A percentile compares a stretch with the other conserved stretches of the same genome.
Conservation (phyloP, 192 early-diverging fungal species). For the Mortierella antarctica region DNA sequence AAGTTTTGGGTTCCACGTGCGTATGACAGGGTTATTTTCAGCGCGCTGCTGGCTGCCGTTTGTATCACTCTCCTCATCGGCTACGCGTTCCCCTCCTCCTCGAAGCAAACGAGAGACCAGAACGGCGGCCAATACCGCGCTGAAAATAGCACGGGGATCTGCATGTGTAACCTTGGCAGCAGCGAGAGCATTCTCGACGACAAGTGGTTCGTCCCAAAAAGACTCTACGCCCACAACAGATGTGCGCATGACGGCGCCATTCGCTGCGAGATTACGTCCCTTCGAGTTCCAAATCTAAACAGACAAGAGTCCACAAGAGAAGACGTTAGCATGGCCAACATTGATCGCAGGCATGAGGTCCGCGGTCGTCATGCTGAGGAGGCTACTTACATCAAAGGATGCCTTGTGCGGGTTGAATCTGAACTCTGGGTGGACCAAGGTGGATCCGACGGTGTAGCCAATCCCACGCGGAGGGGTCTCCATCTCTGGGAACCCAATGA, state of each 20-base stretch:
- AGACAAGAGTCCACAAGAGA: background rate
- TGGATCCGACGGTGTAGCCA: slow-evolving; percentile 61
- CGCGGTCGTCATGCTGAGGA: background rate
- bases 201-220: slow-evolving; percentile 56
- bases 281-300: slow-evolving; percentile 47
- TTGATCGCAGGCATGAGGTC: background rate
- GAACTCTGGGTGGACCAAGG: slow-evolving; percentile 59
- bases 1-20: slow-evolving; percentile 27
- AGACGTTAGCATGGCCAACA: background rate
- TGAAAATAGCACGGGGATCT: slow-evolving; percentile 53
- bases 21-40: background rate
- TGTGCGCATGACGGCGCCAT: slow-evolving; percentile 57
- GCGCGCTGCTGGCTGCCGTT: too few species aligned
- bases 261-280: slow-evolving; percentile 50
- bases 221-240: slow-evolving; percentile 49
- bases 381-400: slow-evolving; percentile 40
- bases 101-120: slow-evolving; percentile 53
- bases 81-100: slow-evolving; percentile 27
- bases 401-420: slow-evolving; percentile 58
- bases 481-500: slow-evolving; percentile 62
- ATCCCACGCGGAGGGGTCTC: slow-evolving; percentile 69
- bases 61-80: background rate
- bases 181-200: slow-evolving; percentile 50
- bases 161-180: slow-evolving; percentile 59
- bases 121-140: slow-evolving; percentile 41